These are phyloP conservation scores for Aspergillus sclerotialis DNA, from an alignment of 2,329 filamentous ascomycete genomes.

Conservation along the genomic window DNA sequence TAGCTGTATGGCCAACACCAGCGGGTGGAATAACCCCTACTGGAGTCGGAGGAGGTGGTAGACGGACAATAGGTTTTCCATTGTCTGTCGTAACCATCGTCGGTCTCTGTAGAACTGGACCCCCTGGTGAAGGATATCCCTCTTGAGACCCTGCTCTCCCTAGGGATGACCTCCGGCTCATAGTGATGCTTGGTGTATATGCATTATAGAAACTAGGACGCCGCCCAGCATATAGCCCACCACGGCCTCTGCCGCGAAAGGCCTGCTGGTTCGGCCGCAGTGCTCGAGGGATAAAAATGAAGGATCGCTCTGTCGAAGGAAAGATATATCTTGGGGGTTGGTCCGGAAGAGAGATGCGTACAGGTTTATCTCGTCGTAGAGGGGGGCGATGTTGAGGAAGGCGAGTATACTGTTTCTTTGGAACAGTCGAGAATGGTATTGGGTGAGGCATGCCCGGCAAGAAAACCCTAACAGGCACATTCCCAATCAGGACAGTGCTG, in stretches of 20 bases:
- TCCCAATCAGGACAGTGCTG: conserved; percentile 74
- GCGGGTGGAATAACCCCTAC: conserved; percentile 18
- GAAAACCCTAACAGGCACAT: conserved; percentile 74
- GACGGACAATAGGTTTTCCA: conserved; percentile 68
- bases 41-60: conserved; percentile 57
- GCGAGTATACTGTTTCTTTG: conserved; percentile 85
- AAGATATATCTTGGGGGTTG: conserved; percentile 81
- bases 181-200: conserved; percentile 79
- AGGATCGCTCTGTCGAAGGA: conserved; percentile 81
- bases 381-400: conserved; percentile 92
- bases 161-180: conserved; percentile 79
- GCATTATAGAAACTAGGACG: conserved; percentile 63
- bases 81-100: conserved; percentile 53
- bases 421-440: conserved; percentile 64
- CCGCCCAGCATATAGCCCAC: conserved; percentile 61
- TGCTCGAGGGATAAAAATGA: conserved; percentile 94
- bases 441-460: conserved; percentile 69
- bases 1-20: conserved; percentile 10
- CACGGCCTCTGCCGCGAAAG: conserved; percentile 62
- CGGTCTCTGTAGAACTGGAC: conserved; percentile 66
- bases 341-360: conserved; percentile 81
- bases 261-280: conserved; percentile 88
- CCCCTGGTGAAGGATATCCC: conserved; percentile 70
- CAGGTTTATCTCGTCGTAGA: conserved; percentile 89
- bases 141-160: conserved; percentile 63